phyloP scores from a whole-genome alignment of 345 rosid genomes.

The Trapa incisa region DNA sequence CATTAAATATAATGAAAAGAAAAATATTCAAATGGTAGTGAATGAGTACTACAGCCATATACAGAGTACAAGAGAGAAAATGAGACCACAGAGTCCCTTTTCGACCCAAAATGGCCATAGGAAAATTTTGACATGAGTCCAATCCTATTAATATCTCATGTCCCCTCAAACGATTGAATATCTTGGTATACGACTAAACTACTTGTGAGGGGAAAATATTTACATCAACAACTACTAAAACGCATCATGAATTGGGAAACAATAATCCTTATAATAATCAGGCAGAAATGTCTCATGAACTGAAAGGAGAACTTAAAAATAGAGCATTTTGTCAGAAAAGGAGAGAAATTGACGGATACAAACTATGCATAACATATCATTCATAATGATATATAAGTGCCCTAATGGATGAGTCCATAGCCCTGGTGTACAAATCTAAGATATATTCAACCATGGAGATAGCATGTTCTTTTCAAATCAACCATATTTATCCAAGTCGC shows the following conservation, averaged over 20 bases:
- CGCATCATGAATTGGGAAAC: neutral
- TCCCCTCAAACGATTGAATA: neutral
- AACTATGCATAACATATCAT: no score
- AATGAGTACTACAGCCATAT: neutral
- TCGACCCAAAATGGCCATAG: neutral
- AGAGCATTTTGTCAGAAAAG: no score
- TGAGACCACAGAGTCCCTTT: neutral
- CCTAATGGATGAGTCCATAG: neutral
- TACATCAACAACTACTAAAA: neutral
- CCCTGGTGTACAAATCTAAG: neutral
- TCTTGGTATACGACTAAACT: neutral
- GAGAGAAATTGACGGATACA: no score
- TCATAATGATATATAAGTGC: no score
- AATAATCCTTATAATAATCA: neutral
- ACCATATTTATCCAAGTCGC: neutral
- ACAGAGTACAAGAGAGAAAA: neutral
- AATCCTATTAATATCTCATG: neutral
- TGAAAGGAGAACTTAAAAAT: neutral
- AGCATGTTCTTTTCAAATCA: neutral
- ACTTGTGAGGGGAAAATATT: neutral
- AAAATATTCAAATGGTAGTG: neutral
- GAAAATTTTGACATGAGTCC: neutral
- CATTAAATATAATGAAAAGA: neutral
- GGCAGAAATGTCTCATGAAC: neutral
- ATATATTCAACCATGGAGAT: neutral